Evolutionary conservation across 192 early-diverging fungal genomes (phyloP).

Genomic region (Coemansia sp.): DNA sequence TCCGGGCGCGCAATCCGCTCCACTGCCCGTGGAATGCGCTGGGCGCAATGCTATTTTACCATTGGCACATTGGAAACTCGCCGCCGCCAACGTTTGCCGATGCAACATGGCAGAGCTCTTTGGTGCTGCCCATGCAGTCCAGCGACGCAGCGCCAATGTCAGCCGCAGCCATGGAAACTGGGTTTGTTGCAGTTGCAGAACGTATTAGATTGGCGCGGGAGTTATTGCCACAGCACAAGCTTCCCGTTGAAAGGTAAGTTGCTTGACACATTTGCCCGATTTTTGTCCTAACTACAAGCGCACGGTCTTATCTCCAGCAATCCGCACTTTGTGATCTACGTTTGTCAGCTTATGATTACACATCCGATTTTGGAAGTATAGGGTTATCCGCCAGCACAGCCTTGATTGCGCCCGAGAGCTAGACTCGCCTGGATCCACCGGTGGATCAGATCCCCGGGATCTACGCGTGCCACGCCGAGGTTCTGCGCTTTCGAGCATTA

Average conservation of each 20-base stretch:
- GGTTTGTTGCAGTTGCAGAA: constrained; percentile 17
- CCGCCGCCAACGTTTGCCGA: constrained; percentile 37
- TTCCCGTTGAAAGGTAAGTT: constrained; percentile 44
- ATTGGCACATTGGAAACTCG: constrained; percentile 39
- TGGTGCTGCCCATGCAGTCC: constrained; percentile 20
- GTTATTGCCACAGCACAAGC: constrained; percentile 30
- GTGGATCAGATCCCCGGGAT: constrained; percentile 8
- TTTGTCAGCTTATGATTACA: not conserved
- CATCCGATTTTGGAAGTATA: constrained; percentile 1
- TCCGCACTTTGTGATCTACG: too few species aligned
- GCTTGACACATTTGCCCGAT: not conserved
- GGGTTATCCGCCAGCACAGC: constrained; percentile 37
- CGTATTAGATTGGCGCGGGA: constrained; percentile 28
- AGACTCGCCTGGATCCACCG: constrained; percentile 5
- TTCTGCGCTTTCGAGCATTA: not conserved
- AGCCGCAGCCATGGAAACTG: constrained; percentile 11
- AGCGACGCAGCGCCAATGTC: constrained; percentile 3
- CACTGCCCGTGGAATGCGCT: constrained; percentile 48
- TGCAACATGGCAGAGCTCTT: constrained; percentile 34
- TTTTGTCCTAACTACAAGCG: not conserved
- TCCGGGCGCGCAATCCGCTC: constrained; percentile 47
- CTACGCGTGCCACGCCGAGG: constrained; percentile 4
- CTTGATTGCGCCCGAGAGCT: constrained; percentile 28
- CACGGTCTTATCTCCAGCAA: not conserved
- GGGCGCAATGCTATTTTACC: constrained; percentile 40